Evolutionary conservation across 2,329 filamentous ascomycete species (phyloP), one percentile per base, ranked within the genome.

Genomic region (Periglandula ipomoeae): DNA sequence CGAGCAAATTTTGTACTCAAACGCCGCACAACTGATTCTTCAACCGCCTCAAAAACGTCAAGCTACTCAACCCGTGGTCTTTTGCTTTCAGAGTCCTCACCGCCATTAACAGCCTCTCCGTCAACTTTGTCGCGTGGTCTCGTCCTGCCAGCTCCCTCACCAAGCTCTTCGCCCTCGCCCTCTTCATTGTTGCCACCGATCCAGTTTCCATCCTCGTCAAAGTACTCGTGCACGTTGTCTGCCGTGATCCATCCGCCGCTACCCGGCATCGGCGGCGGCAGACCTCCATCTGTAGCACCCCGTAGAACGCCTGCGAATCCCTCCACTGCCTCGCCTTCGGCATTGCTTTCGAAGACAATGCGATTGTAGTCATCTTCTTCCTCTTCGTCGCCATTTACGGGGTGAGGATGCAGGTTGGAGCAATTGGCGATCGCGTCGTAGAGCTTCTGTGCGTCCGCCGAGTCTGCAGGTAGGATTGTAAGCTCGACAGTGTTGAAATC

Each of bases 161-260:
- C 83, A 19, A 84, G 69, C 48, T 72, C 78, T 23, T 67, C 67
- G 2, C 56, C 45, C 19, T 17, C 70, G 51, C 62, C 72, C 37
- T 58, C 67, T 6, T 61, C 67, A 3, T 61, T 68, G 9, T 60
- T 58, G 1, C 60, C 64, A 0, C 71, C 78, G 54, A 86, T 84
- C 78, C 85, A 91, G 61, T 91, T 89, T 3, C 88, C 88, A 8
- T 89, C 77, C 53, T 78, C 82, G 58, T 93, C 87, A 65, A 93
- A 87, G 61, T 82, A 95, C 56, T 95, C 79, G 54, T 85, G 74
- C 63, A 95, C 83, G 59, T 96, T 97, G 49, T 95, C 91, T 8
- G 87, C 86, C 15, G 91, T 97, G 61, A 97, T 89, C 87, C 87
- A 91, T 0, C 86, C 86, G 0, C 79, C 79, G 44, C 85, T 87